Conservation (phyloP, 2,329 filamentous ascomycete species). For the Rhynchosporium secalis region DNA sequence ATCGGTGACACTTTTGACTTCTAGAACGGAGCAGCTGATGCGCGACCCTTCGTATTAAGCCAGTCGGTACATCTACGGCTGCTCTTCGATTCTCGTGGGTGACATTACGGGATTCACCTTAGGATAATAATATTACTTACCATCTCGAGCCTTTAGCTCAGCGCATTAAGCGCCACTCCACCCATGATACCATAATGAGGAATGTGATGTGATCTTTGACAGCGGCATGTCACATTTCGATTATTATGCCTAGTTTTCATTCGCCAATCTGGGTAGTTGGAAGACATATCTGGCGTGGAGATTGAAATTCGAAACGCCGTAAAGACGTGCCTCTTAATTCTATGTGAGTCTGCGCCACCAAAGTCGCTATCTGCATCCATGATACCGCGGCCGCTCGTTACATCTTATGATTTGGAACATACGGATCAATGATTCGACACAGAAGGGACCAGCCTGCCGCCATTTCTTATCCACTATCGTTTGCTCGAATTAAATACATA, state of each 20-base stretch:
- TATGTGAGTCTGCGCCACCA: slow-evolving; percentile 3
- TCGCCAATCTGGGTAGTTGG: neutral
- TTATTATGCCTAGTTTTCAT: neutral
- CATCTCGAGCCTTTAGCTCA: slow-evolving; percentile 6
- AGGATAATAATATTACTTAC: neutral
- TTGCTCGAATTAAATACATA: too few relatives aligned
- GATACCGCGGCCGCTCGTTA: neutral
- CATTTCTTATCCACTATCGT: too few relatives aligned
- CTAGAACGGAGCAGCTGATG: neutral
- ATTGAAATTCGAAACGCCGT: neutral
- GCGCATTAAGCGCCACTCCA: slow-evolving; percentile 9
- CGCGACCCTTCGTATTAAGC: slow-evolving; percentile 8
- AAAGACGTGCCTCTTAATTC: slow-evolving; percentile 3
- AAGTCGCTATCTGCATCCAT: neutral
- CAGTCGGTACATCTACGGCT: neutral
- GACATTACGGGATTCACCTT: neutral
- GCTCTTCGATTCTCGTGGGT: neutral
- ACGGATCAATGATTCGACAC: too few relatives aligned
- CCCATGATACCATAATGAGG: neutral
- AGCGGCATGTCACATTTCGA: neutral
- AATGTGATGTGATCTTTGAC: neutral
- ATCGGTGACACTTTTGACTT: too few relatives aligned
- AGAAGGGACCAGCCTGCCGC: too few relatives aligned
- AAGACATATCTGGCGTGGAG: neutral
- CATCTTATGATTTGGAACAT: neutral